phyloP scores from a whole-genome alignment of 176 grass and related monocot genomes.

The Aegilops speltoides region DNA sequence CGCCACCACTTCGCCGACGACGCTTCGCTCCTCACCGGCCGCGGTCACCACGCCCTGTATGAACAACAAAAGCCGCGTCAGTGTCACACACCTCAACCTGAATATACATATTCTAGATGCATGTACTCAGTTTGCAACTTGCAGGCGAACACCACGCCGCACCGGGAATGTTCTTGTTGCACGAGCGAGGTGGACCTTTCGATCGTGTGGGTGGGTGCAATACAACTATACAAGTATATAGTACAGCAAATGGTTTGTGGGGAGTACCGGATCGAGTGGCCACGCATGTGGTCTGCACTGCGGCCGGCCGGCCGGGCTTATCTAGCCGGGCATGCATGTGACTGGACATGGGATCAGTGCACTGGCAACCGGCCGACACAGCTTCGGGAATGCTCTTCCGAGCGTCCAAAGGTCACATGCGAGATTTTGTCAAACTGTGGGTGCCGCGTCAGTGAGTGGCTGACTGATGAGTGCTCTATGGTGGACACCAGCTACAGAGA shows the following conservation, averaged over 20 bases:
- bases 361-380: neutral
- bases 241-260: neutral
- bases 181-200: neutral
- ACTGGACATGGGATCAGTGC: neutral
- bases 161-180: conserved; percentile 3
- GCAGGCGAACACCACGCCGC: neutral
- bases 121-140: neutral
- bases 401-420: conserved; percentile 13
- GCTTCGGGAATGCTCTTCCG: neutral
- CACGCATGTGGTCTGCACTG: conserved; percentile 43
- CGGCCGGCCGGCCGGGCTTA: neutral
- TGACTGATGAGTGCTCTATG: neutral
- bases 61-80: too few species aligned
- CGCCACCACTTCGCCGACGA: conserved; percentile 33
- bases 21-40: neutral
- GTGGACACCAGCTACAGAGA: neutral
- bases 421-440: neutral
- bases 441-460: neutral
- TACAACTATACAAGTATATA: neutral
- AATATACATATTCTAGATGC: neutral
- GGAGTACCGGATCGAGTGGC: conserved; percentile 17
- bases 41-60: neutral
- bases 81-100: neutral
- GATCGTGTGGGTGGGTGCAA: neutral
- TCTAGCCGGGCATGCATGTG: conserved; percentile 3